Base-by-base conservation (phyloP, 2,329 filamentous ascomycete species). In the Thelonectria discophora region DNA sequence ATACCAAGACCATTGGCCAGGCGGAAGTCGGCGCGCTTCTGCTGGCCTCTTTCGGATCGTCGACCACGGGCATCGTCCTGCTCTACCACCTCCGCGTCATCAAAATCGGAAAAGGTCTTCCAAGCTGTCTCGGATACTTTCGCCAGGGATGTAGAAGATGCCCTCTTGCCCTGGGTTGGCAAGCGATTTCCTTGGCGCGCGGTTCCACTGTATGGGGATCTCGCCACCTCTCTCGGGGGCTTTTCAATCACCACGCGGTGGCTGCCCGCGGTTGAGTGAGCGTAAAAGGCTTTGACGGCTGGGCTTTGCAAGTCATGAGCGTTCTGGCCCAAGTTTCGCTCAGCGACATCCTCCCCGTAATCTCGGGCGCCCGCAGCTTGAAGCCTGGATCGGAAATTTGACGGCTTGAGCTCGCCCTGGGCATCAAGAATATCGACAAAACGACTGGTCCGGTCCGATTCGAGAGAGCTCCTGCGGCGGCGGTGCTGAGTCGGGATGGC, bases 261-360 rank as follows among this genome's bases (percentile, higher is more conserved):
- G 46, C 24, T 21, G 12, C 11, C 20, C 17, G 8, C 24, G 39
- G 32, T 60, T 2, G 69, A 61, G 7, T 60, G 60, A 9, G 75
- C 68, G 62, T 81, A 79, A 30, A 77, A 79, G 2, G 75, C 74
- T 24, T 74, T 73, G 0, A 77, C 75, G 11, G 74, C 75, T 11
- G 70, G 57, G 2, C 76, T 78, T 8, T 73, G 66, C 6, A 79
- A 62, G 53, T 78, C 66, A 37, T 73, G 34, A 2, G 70, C 68
- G 20, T 78, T 82, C 21, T 77, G 71, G 4, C 72, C 74, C 47
- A 86, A 77, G 63, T 90, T 90, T 34, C 88, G 80, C 65, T 88
- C 86, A 2, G 86, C 87, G 2, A 89, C 86, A 69, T 89, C 87
- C 70, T 90, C 88, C n/a, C 84, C 87, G 65, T 86, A 88, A 51